Percentiles rank a stretch among this genome's conserved stretches.
phyloP scores from a whole-genome alignment of 2,329 filamentous ascomycete species.

The Diplodia scrobiculata region DNA sequence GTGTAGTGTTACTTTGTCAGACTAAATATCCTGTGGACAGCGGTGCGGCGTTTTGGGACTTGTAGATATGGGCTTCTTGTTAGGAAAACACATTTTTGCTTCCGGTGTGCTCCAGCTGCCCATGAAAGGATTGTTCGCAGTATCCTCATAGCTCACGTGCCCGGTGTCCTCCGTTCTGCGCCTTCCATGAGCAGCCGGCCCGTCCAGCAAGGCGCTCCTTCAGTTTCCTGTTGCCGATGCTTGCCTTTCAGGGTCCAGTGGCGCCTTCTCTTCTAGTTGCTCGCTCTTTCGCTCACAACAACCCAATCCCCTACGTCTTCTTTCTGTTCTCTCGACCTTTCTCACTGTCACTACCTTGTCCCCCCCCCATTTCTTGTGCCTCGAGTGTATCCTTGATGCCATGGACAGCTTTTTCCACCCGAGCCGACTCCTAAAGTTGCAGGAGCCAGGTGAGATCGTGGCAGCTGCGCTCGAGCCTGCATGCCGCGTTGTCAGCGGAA shows the following conservation, averaged over 20 bases:
- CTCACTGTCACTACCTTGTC: not conserved
- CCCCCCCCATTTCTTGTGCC: not conserved
- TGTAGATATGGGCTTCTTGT: constrained; percentile 27
- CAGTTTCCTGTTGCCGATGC: not conserved
- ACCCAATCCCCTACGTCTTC: not conserved
- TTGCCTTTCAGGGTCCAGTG: not conserved
- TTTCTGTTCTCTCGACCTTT: not conserved
- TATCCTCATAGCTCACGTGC: not conserved
- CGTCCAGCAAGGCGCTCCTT: not conserved
- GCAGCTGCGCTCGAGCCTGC: not conserved
- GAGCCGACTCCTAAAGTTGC: constrained; percentile 1
- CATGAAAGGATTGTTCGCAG: not conserved
- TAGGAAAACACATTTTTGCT: constrained; percentile 7
- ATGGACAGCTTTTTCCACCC: not conserved
- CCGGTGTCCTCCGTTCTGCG: no score
- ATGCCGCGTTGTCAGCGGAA: not conserved
- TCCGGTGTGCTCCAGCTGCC: not conserved
- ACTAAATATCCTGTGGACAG: constrained; percentile 28
- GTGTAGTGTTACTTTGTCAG: constrained; percentile 20
- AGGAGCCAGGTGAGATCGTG: not conserved
- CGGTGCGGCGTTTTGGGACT: constrained; percentile 22
- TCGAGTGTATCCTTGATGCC: not conserved
- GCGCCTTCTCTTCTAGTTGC: not conserved
- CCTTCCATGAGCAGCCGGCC: not conserved
- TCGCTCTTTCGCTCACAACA: not conserved